A percentile compares a stretch with the other conserved stretches of the same genome.
Conservation (phyloP, 2,329 filamentous ascomycete genomes). For the Davidsoniella virescens region DNA sequence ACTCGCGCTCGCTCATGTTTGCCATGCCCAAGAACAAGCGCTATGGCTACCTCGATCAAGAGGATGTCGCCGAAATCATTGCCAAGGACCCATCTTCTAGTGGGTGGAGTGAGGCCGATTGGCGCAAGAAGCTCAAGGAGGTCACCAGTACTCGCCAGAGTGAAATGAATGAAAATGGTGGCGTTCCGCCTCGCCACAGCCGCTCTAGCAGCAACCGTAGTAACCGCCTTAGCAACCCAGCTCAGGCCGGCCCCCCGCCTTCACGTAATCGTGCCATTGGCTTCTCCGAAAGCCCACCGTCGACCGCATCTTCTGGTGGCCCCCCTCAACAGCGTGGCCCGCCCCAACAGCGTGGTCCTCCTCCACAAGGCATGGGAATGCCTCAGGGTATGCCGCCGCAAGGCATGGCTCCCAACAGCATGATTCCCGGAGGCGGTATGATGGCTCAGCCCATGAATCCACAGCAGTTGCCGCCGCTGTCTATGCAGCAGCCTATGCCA, state of each 20-base stretch:
- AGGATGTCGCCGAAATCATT: slow-evolving; percentile 71
- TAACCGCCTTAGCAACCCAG: slow-evolving; percentile 33
- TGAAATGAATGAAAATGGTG: slow-evolving; percentile 35
- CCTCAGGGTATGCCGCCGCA: slow-evolving; percentile 1
- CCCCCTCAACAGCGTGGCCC: slow-evolving; percentile 1
- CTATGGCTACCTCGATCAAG: slow-evolving; percentile 79
- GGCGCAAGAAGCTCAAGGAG: slow-evolving; percentile 80
- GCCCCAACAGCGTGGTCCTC: background rate
- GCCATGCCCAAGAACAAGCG: slow-evolving; percentile 80
- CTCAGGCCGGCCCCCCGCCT: slow-evolving; percentile 21
- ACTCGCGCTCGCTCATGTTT: slow-evolving; percentile 89
- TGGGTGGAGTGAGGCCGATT: slow-evolving; percentile 71
- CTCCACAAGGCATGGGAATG: background rate
- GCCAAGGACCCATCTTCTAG: slow-evolving; percentile 53
- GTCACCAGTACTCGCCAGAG: slow-evolving; percentile 67
- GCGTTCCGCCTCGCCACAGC: slow-evolving; percentile 22
- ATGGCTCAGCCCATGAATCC: background rate
- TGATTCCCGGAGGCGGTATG: slow-evolving; percentile 1
- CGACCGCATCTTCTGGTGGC: background rate
- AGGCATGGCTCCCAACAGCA: slow-evolving; percentile 1
- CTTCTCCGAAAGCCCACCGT: slow-evolving; percentile 38
- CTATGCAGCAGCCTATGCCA: slow-evolving; percentile 3
- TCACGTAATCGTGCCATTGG: slow-evolving; percentile 28
- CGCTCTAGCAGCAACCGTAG: slow-evolving; percentile 42
- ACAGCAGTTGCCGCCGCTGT: too few relatives aligned